A percentile compares a stretch with the other conserved stretches of the same genome.
Evolutionary conservation across 163 green algal genomes (phyloP).

Genomic region (Scenedesmus sp.): DNA sequence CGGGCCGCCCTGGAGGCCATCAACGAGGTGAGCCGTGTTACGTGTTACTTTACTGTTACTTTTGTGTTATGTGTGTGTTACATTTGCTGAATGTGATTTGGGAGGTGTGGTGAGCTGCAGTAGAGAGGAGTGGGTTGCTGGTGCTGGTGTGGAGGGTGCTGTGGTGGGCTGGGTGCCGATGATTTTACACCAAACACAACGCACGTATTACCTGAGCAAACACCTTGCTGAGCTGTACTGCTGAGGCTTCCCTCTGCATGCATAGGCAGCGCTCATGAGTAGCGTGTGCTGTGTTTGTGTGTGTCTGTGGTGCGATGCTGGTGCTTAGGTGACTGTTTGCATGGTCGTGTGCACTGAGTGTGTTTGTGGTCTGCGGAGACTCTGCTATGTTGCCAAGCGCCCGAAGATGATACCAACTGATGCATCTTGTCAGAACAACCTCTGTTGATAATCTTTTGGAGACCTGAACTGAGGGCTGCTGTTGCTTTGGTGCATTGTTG

Average conservation of each 20-base stretch:
- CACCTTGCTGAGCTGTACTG: conserved; percentile 46
- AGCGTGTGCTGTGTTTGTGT: not conserved
- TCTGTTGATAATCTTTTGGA: conserved; percentile 47
- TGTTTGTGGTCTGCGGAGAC: not conserved
- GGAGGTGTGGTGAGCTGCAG: not conserved
- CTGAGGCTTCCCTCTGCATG: conserved; percentile 26
- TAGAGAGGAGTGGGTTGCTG: too few species aligned
- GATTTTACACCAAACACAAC: conserved; percentile 48
- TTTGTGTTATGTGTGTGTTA: not conserved
- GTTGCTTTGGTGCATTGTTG: conserved; percentile 14
- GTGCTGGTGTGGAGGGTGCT: not conserved
- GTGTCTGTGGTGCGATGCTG: not conserved
- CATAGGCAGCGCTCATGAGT: not conserved
- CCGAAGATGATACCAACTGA: conserved; percentile 46
- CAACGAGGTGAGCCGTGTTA: conserved; percentile 75
- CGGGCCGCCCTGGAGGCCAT: conserved; percentile 89
- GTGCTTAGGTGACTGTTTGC: not conserved
- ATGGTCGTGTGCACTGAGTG: not conserved
- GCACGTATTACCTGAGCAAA: conserved; percentile 56
- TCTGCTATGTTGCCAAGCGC: not conserved
- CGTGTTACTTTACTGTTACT: not conserved
- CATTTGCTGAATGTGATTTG: not conserved
- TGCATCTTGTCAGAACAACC: conserved; percentile 41
- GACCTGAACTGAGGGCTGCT: conserved; percentile 55
- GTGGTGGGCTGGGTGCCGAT: conserved; percentile 8